Evolutionary conservation across 345 rosid species (phyloP), one percentile per base, ranked within the genome.

Genomic region (Triadica sebifera): DNA sequence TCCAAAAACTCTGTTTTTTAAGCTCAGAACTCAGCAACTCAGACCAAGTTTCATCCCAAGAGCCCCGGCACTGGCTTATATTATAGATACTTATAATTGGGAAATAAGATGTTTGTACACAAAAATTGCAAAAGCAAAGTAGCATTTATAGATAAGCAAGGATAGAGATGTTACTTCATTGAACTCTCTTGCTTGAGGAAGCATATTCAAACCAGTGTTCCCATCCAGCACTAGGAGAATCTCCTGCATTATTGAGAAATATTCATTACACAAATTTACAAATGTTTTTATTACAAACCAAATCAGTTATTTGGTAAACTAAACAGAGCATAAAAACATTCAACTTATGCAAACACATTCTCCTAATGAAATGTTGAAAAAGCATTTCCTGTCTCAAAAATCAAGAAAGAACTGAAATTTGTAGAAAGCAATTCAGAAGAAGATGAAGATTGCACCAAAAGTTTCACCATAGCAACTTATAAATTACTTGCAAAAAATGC

Each of bases 121-220:
- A 64, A 46, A 68, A 9, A 75, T 45, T 19, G 39, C 39, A 45
- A 55, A n/a, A 25, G 45, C 52, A 13, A 53, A 70, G 24, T 25
- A 38, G 11, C 22, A 25, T 43, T 74, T 64, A 25, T 6, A 57
- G 22, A 69, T 60, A 72, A 67, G 59, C 45, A 50, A 74, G 63
- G 60, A 67, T 19, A 34, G 74, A 72, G 65, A 73, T 59, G 69
- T 75, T 90, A 91, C 98, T 82, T 92, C 98, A 82, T 94, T 94
- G 84, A 94, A 94, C 75, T 94, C 98, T 81, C 98, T 89, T 70
- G 98, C 98, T 81, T 94, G 98, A 61, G 98, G 98, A 78, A 94
- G 97, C 98, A 92, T 92, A 84, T 94, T 94, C 81, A 94, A 77
- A 57, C 98, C 98, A 20, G 98, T 94, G 38, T 92, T 94, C 75